Percentiles rank a stretch among this genome's conserved stretches.
Conservation (phyloP, 2,329 filamentous ascomycete genomes). For the Talaromyces pinophilus region DNA sequence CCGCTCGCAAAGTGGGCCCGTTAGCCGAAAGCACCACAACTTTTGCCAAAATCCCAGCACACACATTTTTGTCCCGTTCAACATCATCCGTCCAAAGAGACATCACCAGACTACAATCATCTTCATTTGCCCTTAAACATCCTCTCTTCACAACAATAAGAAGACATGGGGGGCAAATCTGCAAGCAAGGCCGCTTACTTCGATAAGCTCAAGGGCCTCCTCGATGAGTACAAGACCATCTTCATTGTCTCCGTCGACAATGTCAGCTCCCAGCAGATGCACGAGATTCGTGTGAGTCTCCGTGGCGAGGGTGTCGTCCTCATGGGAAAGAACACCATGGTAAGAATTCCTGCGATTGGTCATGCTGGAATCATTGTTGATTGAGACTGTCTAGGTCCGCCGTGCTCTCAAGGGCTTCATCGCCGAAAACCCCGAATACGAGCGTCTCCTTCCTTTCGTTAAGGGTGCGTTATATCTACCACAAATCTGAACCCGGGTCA, state of each 20-base stretch:
- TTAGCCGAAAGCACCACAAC: conserved; percentile 45
- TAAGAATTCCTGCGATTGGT: conserved; percentile 40
- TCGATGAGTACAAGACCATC: conserved; percentile 95
- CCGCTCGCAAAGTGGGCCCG: conserved; percentile 25
- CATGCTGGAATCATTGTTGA: conserved; percentile 20
- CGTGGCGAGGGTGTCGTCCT: conserved; percentile 90
- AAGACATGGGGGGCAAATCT: conserved; percentile 98
- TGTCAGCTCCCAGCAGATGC: conserved; percentile 99
- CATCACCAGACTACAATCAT: conserved; percentile 27
- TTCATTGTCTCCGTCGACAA: conserved; percentile 99
- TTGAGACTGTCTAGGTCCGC: conserved; percentile 64
- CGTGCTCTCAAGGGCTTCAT: conserved; percentile 97
- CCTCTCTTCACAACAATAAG: conserved; percentile 88
- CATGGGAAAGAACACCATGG: conserved; percentile 99
- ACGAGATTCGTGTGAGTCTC: conserved; percentile 95
- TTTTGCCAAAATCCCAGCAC: conserved; percentile 26
- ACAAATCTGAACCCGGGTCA: neutral
- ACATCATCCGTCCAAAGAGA: conserved; percentile 33
- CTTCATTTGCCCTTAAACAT: conserved; percentile 92
- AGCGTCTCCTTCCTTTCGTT: conserved; percentile 93
- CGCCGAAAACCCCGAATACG: conserved; percentile 88
- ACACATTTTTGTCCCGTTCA: conserved; percentile 25
- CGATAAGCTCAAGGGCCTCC: conserved; percentile 97
- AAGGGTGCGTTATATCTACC: conserved; percentile 57
- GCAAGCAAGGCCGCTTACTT: conserved; percentile 96